Conservation (phyloP, 768 basidiomycete genomes). For the Tricholoma sp. region DNA sequence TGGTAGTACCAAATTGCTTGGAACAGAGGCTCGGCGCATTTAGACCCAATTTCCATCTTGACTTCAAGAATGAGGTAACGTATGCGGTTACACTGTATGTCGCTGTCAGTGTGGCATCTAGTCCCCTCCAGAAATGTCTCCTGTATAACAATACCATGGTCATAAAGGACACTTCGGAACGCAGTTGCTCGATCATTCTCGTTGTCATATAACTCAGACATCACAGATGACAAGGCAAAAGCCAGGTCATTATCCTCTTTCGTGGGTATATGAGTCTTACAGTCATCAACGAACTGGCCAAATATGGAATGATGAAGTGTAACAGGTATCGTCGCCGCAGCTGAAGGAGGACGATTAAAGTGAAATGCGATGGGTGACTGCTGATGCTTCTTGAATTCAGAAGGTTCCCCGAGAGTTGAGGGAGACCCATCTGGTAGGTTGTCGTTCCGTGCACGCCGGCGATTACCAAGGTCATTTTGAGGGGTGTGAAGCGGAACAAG, state of each 20-base stretch:
- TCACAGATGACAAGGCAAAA: conserved; percentile 9
- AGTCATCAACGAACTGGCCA: conserved; percentile 21
- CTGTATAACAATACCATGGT: neutral
- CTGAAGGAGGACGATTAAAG: neutral
- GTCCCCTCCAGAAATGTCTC: neutral
- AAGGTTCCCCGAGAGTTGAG: neutral
- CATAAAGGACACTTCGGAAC: conserved; percentile 3
- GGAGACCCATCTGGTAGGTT: neutral
- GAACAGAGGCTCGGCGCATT: conserved; percentile 19
- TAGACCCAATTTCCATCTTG: conserved; percentile 17
- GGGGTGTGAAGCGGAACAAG: neutral
- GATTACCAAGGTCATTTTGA: neutral
- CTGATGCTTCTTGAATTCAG: neutral
- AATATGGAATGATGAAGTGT: conserved; percentile 19
- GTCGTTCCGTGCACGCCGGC: neutral
- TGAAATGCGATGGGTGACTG: neutral
- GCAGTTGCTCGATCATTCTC: conserved; percentile 6
- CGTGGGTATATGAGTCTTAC: conserved; percentile 14
- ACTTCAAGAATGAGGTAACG: conserved; percentile 14
- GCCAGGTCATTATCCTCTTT: conserved; percentile 15
- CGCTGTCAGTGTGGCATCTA: conserved; percentile 10
- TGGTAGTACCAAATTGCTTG: conserved; percentile 19
- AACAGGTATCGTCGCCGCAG: neutral
- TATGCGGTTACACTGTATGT: conserved; percentile 10
- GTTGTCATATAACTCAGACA: conserved; percentile 6